Conservation (phyloP, 441 rosid genomes). For the Arabidopsis hybrid region DNA sequence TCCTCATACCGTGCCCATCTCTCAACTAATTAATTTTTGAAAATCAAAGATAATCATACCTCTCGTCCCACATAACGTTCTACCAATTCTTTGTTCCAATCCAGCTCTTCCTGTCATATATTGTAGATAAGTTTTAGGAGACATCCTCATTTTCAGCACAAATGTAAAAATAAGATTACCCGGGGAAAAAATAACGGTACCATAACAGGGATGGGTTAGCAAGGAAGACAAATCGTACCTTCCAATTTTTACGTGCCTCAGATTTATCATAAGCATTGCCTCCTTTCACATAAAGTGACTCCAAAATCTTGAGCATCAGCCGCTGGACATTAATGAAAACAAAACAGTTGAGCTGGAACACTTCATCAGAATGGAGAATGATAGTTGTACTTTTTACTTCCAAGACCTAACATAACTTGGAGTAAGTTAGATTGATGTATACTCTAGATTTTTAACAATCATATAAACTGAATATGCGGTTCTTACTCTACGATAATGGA, state of each 20-base stretch:
- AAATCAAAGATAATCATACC: constrained; percentile 45
- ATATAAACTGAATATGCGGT: background rate
- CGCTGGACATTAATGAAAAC: constrained; percentile 54
- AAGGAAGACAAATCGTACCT: constrained; percentile 52
- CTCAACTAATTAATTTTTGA: background rate
- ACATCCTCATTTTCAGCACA: constrained; percentile 22
- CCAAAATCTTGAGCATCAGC: constrained; percentile 60
- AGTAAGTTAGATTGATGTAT: constrained; percentile 2
- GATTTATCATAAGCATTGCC: constrained; percentile 37
- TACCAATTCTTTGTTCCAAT: constrained; percentile 73
- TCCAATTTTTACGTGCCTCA: constrained; percentile 56
- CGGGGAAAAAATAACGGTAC: too few relatives aligned
- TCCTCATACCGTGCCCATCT: constrained; percentile 4
- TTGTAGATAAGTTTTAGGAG: background rate
- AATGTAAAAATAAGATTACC: background rate
- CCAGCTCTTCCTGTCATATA: constrained; percentile 80
- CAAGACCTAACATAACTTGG: constrained; percentile 8
- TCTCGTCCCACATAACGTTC: constrained; percentile 82
- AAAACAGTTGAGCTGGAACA: constrained; percentile 15
- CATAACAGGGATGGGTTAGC: background rate
- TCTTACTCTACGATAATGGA: constrained; percentile 87
- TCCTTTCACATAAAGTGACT: constrained; percentile 47
- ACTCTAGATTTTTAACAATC: constrained; percentile 12
- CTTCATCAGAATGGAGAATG: constrained; percentile 25
- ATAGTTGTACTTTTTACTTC: constrained; percentile 22